Base-by-base conservation (phyloP, 1,139 yeast species). In the Trichomonascaceae sp. region DNA sequence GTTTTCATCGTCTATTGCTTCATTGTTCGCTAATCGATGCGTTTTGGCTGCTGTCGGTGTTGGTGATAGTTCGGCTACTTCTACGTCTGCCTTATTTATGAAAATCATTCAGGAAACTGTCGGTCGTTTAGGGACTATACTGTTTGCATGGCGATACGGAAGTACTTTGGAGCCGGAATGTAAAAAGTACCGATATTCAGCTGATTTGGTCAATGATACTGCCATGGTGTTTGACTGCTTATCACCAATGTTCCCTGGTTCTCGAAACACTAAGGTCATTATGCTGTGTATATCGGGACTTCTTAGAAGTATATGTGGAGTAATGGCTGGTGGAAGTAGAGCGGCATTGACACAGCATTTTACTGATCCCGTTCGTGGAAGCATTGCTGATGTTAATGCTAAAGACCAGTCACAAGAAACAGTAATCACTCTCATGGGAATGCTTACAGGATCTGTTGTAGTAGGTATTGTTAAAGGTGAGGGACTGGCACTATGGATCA, bases 371-470 rank as follows among this genome's bases (percentile, higher is more conserved):
- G 60, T 55, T 43, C 56, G 59, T 27, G 73, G 74, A 13, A 64
- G 69, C 24, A 66, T 70, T 36, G 70, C 70, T 13, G 73, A 70
- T 55, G 74, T 71, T 20, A 69, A 67, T 52, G 75, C 74, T 13
- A 71, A 71, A 54, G 74, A 71, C 51, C 71, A 70, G 55, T 65
- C 71, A 10, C 74, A 71, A 58, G 74, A 71, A 55, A 71, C 75
- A 1, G 72, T 71, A 22, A 70, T 71, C 32, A 66, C 71, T 12
- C 55, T 71, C 22, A 50, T 71, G 63, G 74, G 75, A 17, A 70
- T 69, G 71, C 64, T 71, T 20, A 68, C 66, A 3, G 74, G 74
- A 10, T 63, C 73, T 2, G 52, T 68, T 13, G 60, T 69, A 5
- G 73, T 71, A 2, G 67, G 66, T 1, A 45, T 62, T n/a, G 70